These are phyloP conservation scores for Eimeria brunetti DNA, from an alignment of 169 alveolate species.

Conservation along the genomic window DNA sequence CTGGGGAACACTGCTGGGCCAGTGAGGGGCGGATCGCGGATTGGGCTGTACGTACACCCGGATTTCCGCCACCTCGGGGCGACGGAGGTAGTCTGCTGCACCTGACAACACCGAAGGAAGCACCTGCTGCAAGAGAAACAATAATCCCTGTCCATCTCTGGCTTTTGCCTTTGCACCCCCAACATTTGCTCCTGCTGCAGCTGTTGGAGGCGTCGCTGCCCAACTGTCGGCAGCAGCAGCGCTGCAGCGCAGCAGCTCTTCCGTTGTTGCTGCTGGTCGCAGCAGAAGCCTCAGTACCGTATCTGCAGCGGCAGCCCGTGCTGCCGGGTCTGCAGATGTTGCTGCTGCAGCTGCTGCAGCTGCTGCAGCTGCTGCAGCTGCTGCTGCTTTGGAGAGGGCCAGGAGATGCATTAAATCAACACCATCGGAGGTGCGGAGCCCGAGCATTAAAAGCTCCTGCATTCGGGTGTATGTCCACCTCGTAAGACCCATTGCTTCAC, in stretches of 20 bases:
- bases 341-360: slow-evolving; percentile 30
- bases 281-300: not conserved
- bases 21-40: not conserved
- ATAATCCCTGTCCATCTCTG: not conserved
- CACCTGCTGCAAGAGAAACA: slow-evolving; percentile 61
- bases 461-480: slow-evolving; percentile 60
- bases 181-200: slow-evolving; percentile 3
- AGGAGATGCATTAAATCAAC: slow-evolving; percentile 46
- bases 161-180: not conserved
- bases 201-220: not conserved
- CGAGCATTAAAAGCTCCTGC: slow-evolving; percentile 52
- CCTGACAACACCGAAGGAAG: slow-evolving; percentile 49
- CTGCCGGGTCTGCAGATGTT: slow-evolving; percentile 2
- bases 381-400: slow-evolving; percentile 41
- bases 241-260: slow-evolving; percentile 60
- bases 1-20: not conserved
- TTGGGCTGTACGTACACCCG: slow-evolving; percentile 44
- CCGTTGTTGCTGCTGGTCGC: slow-evolving; percentile 38
- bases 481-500: not conserved
- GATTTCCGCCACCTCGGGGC: slow-evolving; percentile 48
- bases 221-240: not conserved
- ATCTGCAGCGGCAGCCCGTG: slow-evolving; percentile 1
- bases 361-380: slow-evolving; percentile 32
- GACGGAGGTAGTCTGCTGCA: slow-evolving; percentile 30
- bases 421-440: slow-evolving; percentile 60